phyloP scores from a whole-genome alignment of 768 basidiomycete species.

The Tricholoma terreum region DNA sequence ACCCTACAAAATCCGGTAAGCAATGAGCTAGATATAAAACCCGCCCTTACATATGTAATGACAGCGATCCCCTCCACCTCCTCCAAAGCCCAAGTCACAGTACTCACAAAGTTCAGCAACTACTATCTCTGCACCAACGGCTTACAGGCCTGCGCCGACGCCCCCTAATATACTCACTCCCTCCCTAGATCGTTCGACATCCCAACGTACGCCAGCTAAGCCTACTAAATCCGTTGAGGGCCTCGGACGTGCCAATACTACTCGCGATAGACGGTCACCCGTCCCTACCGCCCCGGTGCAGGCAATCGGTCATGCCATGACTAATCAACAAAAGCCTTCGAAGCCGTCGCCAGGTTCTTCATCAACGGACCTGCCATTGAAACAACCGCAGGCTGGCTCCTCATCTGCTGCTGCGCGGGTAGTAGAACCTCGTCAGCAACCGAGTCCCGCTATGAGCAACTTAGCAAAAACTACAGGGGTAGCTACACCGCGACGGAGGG shows the following conservation, averaged over 20 bases:
- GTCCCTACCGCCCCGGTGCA: slow-evolving; percentile 28
- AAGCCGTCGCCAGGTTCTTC: slow-evolving; percentile 60
- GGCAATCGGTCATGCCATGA: slow-evolving; percentile 19
- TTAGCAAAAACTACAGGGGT: slow-evolving; percentile 69
- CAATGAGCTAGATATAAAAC: slow-evolving; percentile 19
- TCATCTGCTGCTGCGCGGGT: slow-evolving; percentile 5
- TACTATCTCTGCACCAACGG: slow-evolving; percentile 40
- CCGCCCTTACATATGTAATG: slow-evolving; percentile 7
- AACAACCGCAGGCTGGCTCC: slow-evolving; percentile 26
- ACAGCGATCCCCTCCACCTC: slow-evolving; percentile 49
- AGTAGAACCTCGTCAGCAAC: slow-evolving; percentile 44
- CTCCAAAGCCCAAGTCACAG: slow-evolving; percentile 40
- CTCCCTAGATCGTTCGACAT: slow-evolving; percentile 82
- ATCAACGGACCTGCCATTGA: slow-evolving; percentile 53
- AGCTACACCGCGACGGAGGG: slow-evolving; percentile 79
- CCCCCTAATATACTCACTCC: slow-evolving; percentile 64
- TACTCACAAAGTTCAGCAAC: slow-evolving; percentile 23
- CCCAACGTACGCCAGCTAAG: slow-evolving; percentile 71
- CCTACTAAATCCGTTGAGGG: slow-evolving; percentile 42
- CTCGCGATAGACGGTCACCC: slow-evolving; percentile 59
- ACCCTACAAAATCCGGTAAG: slow-evolving; percentile 56
- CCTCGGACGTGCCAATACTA: slow-evolving; percentile 68
- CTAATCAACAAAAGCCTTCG: slow-evolving; percentile 30
- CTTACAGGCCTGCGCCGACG: slow-evolving; percentile 76
- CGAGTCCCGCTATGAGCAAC: slow-evolving; percentile 61